Evolutionary conservation across 805 yeast species (phyloP).

Genomic region (Ogataea ganodermae): DNA sequence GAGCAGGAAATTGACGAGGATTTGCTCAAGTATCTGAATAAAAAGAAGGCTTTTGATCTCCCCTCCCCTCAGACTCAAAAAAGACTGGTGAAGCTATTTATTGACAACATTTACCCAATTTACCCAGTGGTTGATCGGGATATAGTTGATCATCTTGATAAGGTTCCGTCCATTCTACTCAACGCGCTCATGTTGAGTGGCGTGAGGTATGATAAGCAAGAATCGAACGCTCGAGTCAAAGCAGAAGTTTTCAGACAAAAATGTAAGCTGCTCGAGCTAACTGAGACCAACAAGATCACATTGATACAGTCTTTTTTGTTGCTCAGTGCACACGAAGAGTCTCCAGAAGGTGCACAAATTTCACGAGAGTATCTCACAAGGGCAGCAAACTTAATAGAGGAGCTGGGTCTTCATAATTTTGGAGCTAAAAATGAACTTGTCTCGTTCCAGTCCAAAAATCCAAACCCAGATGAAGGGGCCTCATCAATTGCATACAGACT

Average conservation of each 20-base stretch:
- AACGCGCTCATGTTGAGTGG: constrained; percentile 33
- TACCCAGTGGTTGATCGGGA: constrained; percentile 33
- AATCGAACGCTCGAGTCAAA: constrained; percentile 20
- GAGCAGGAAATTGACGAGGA: constrained; percentile 26
- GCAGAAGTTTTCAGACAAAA: constrained; percentile 28
- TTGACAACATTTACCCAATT: constrained; percentile 32
- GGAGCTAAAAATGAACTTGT: constrained; percentile 26
- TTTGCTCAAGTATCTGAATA: constrained; percentile 24
- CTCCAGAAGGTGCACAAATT: constrained; percentile 31
- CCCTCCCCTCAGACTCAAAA: constrained; percentile 27
- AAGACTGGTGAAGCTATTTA: constrained; percentile 23
- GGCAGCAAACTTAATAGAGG: constrained; percentile 31
- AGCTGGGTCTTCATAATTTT: constrained; percentile 32
- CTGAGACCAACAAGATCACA: constrained; percentile 32
- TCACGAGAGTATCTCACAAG: constrained; percentile 29
- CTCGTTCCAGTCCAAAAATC: not conserved
- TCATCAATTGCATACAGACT: constrained; percentile 18
- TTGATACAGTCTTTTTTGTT: constrained; percentile 32
- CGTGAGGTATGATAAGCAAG: constrained; percentile 24
- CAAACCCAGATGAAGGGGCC: not conserved
- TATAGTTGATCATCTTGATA: constrained; percentile 19
- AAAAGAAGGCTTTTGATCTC: constrained; percentile 29
- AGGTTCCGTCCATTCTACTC: constrained; percentile 29
- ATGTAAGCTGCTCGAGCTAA: constrained; percentile 30
- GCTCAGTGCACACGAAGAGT: constrained; percentile 34